Conservation (phyloP, 768 basidiomycete species). For the Xerocomus spinulosus region DNA sequence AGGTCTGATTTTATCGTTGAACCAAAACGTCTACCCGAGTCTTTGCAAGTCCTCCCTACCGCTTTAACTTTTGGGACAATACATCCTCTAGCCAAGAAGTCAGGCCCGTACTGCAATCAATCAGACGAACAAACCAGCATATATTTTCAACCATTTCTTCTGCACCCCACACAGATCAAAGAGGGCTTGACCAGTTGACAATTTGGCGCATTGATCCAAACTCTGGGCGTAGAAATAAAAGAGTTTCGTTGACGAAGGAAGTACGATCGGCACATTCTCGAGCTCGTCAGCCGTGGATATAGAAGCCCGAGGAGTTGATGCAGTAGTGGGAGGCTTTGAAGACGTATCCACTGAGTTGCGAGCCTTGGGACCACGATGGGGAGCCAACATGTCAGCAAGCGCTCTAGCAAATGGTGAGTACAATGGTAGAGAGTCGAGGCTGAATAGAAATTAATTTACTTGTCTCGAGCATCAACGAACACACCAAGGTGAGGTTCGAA, state of each 20-base stretch:
- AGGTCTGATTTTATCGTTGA: slow-evolving; percentile 31
- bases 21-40: neutral
- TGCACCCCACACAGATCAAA: slow-evolving; percentile 78
- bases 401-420: slow-evolving; percentile 45
- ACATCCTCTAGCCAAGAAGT: slow-evolving; percentile 70
- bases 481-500: slow-evolving; percentile 92
- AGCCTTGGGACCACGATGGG: slow-evolving; percentile 61
- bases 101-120: neutral
- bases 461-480: slow-evolving; percentile 96
- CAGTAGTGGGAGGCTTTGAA: slow-evolving; percentile 23
- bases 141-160: slow-evolving; percentile 91
- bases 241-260: slow-evolving; percentile 91
- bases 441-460: slow-evolving; percentile 48
- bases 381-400: slow-evolving; percentile 84
- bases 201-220: slow-evolving; percentile 88
- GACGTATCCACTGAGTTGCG: slow-evolving; percentile 64
- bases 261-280: slow-evolving; percentile 56
- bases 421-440: neutral
- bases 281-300: slow-evolving; percentile 40
- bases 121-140: slow-evolving; percentile 60
- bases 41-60: slow-evolving; percentile 38
- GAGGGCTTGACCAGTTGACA: slow-evolving; percentile 80
- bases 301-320: slow-evolving; percentile 34
- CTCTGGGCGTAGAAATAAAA: slow-evolving; percentile 98
- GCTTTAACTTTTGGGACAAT: slow-evolving; percentile 66